phyloP scores from a whole-genome alignment of 768 basidiomycete species.

The Pleurotus tuoliensis region DNA sequence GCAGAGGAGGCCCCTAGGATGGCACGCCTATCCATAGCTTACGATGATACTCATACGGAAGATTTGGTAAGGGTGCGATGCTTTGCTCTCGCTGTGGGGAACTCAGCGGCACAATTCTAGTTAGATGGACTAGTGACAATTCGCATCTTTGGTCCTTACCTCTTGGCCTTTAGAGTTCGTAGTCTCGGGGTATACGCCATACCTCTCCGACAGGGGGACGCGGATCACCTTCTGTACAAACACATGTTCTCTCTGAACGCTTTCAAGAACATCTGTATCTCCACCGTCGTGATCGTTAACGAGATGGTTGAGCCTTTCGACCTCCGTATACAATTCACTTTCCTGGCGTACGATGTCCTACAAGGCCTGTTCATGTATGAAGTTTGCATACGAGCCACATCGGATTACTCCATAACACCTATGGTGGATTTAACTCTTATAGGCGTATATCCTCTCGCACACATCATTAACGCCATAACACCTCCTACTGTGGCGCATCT shows the following conservation, averaged over 20 bases:
- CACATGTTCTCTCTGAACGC: conserved; percentile 25
- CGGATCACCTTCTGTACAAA: conserved; percentile 16
- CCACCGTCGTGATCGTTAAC: conserved; percentile 18
- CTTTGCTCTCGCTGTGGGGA: neutral
- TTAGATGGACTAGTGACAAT: conserved; percentile 39
- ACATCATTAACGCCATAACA: conserved; percentile 12
- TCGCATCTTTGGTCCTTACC: conserved; percentile 41
- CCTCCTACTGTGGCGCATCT: conserved; percentile 5
- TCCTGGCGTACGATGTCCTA: conserved; percentile 41
- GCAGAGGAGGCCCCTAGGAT: too few relatives aligned
- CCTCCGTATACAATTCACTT: conserved; percentile 21
- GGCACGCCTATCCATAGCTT: too few relatives aligned
- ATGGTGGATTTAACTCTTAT: conserved; percentile 37
- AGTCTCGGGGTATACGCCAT: conserved; percentile 45
- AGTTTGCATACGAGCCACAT: conserved; percentile 23
- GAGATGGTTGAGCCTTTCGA: conserved; percentile 11
- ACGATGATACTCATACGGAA: conserved; percentile 15
- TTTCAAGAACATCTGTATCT: conserved; percentile 42
- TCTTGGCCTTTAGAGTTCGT: conserved; percentile 50
- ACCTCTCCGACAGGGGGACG: conserved; percentile 9
- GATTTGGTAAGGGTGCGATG: conserved; percentile 27
- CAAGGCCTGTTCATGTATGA: conserved; percentile 50
- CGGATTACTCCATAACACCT: conserved; percentile 17
- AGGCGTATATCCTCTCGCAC: conserved; percentile 39
- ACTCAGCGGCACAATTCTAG: conserved; percentile 16